Evolutionary conservation across 2,329 filamentous ascomycete species (phyloP), one percentile per base, ranked within the genome.

Genomic region (Gremmenia infestans): DNA sequence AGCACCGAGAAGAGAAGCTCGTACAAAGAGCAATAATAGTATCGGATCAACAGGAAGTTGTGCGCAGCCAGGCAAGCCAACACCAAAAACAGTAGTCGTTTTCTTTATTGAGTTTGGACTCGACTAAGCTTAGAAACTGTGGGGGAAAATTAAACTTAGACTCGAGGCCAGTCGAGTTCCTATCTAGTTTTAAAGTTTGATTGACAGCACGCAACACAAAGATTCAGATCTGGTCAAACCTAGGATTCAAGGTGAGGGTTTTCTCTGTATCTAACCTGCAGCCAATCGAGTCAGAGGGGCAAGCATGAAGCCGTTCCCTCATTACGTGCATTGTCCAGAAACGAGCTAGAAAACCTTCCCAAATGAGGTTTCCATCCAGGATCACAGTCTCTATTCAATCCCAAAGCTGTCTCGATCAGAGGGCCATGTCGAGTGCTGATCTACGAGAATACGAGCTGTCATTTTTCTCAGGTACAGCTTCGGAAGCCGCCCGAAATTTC

Each of bases 131-230:
- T 37, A 47, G 49, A 23, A 25, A 22, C 42, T 50, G 12, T 23
- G n/a, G 52, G 36, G 52, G 25, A 45, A 48, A 45, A 32, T 12
- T 32, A 32, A 32, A 9, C 8, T 32, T 32, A 48, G 52, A 53
- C 49, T 53, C 58, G 53, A 54, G 43, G 51, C 48, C 35, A 50
- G 42, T 60, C 54, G 52, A 60, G 54, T 55, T 54, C 52, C 54
- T 60, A 57, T 56, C 57, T 58, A 42, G 50, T 54, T 57, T 59
- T 57, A 61, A 61, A 53, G 55, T 62, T 61, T 57, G 54, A 58
- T 56, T 60, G 53, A 61, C 42, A 47, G 43, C 52, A 55, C 32
- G 57, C 54, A 52, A 15, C 40, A 56, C 50, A 45, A 58, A 57
- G 51, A 61, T 58, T 42, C 14, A 39, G 42, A 57, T 60, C 54